phyloP scores from a whole-genome alignment of 1,284 basidiomycete species.

The Bjerkandera adusta region DNA sequence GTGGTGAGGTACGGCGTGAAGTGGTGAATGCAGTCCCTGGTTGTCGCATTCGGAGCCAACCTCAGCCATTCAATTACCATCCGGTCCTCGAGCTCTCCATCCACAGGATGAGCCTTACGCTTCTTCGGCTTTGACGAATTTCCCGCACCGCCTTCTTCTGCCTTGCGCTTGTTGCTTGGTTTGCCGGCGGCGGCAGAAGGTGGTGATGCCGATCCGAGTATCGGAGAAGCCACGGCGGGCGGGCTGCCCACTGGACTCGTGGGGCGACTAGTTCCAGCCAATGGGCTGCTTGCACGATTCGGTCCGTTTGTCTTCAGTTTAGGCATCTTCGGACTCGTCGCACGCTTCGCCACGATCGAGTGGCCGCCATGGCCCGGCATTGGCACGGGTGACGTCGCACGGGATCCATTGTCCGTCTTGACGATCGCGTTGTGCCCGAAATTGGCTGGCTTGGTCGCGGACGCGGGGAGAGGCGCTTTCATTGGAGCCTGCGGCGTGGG shows the following conservation, averaged over 20 bases:
- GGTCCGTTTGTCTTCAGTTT: constrained; percentile 48
- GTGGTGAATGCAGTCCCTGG: constrained; percentile 73
- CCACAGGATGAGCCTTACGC: constrained; percentile 48
- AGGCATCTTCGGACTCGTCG: constrained; percentile 71
- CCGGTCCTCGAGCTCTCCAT: constrained; percentile 52
- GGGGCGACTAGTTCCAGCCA: constrained; percentile 39
- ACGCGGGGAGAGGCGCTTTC: constrained; percentile 16
- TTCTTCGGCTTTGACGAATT: constrained; percentile 60
- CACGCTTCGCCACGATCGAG: constrained; percentile 77
- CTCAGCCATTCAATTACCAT: constrained; percentile 75
- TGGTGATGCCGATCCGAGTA: neutral
- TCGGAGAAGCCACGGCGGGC: constrained; percentile 4
- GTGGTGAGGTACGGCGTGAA: constrained; percentile 73
- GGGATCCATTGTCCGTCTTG: constrained; percentile 37
- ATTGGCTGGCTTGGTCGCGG: constrained; percentile 26
- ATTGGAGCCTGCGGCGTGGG: constrained; percentile 32
- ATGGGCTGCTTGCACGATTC: constrained; percentile 57
- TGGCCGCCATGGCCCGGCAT: constrained; percentile 59
- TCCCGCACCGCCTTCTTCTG: constrained; percentile 39
- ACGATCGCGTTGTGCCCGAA: constrained; percentile 31
- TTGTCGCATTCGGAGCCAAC: constrained; percentile 60
- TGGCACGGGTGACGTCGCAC: constrained; percentile 55
- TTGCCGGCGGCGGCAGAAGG: constrained; percentile 14
- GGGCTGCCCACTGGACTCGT: constrained; percentile 9
- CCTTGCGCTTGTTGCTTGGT: constrained; percentile 64